Evolutionary conservation across 495 filamentous ascomycete species (phyloP).

Genomic region (Aspergillus nidulans): DNA sequence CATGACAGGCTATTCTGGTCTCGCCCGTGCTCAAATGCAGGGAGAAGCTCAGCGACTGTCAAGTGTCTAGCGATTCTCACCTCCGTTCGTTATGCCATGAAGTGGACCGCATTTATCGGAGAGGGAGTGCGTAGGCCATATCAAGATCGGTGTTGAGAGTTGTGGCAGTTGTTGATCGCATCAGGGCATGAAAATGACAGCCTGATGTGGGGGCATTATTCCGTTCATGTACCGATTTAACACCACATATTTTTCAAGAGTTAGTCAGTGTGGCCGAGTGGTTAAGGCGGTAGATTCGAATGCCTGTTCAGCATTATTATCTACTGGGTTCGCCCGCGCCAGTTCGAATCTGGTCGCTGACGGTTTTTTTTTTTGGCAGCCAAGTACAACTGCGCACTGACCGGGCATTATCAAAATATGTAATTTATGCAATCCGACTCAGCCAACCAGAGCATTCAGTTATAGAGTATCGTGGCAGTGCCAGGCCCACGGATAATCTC

Average conservation of each 20-base stretch:
- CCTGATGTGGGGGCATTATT: no score
- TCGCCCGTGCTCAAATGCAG: neutral
- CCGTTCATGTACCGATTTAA: no score
- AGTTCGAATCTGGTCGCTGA: slow-evolving; percentile 2
- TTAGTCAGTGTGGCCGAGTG: neutral
- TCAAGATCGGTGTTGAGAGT: neutral
- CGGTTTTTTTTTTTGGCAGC: neutral
- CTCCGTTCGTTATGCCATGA: no score
- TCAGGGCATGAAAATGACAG: no score
- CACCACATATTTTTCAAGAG: neutral
- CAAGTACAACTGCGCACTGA: no score
- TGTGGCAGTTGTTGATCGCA: no score
- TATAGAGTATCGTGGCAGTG: neutral
- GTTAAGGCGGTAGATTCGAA: slow-evolving; percentile 2
- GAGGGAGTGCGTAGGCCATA: no score
- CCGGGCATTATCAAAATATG: no score
- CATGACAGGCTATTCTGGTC: neutral
- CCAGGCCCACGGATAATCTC: neutral
- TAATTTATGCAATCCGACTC: neutral
- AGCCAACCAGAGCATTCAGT: neutral
- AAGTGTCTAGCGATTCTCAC: no score
- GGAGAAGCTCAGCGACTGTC: neutral
- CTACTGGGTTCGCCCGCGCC: slow-evolving; percentile 1
- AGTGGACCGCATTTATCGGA: no score
- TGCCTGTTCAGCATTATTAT: neutral